phyloP scores from a whole-genome alignment of 192 early-diverging fungal genomes.

The Coemansia sp. region DNA sequence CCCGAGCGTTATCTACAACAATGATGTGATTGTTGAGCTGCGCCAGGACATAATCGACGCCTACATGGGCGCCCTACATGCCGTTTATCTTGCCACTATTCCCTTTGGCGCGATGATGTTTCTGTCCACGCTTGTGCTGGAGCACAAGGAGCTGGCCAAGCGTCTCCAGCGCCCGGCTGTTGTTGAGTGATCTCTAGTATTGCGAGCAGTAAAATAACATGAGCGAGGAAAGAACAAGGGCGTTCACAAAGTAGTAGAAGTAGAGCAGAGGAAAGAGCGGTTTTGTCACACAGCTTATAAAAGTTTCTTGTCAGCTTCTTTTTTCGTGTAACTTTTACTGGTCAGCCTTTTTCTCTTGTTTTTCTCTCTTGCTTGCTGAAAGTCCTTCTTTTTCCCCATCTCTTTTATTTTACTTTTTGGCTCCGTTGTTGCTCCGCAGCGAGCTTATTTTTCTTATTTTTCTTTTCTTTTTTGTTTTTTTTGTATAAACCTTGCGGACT shows the following conservation, averaged over 20 bases:
- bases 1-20: constrained; percentile 36
- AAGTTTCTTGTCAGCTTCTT: no score
- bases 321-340: no score
- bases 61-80: constrained; percentile 60
- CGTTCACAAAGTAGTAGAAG: neutral
- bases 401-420: neutral
- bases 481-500: neutral
- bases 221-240: neutral
- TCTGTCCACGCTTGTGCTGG: constrained; percentile 55
- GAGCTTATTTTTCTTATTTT: no score
- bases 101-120: constrained; percentile 59
- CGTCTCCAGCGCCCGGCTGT: constrained; percentile 26
- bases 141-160: constrained; percentile 47
- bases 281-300: neutral
- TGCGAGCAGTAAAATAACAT: neutral
- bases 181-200: constrained; percentile 13
- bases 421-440: no score
- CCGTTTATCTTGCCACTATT: constrained; percentile 57
- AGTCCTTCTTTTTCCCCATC: neutral
- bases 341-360: no score
- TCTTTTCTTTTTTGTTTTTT: neutral
- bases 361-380: neutral
- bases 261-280: neutral
- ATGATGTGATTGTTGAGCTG: constrained; percentile 39
- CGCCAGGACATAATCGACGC: constrained; percentile 55